phyloP scores from a whole-genome alignment of 768 basidiomycete species.

The Tephrocybe sp. region DNA sequence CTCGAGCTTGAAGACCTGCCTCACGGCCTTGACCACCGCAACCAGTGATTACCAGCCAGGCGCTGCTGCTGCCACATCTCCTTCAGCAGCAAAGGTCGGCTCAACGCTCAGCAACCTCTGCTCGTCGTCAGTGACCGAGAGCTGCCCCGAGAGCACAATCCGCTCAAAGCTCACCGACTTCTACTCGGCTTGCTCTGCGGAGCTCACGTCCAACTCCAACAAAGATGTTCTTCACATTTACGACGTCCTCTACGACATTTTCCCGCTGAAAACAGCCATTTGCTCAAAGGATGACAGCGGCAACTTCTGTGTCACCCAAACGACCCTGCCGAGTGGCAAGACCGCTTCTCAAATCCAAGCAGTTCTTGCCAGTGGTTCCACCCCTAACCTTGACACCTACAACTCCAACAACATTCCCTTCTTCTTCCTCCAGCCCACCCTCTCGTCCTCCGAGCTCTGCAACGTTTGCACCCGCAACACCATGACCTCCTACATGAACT shows the following conservation, averaged over 20 bases:
- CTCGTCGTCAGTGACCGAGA: conserved; percentile 35
- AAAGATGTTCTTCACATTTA: conserved; percentile 60
- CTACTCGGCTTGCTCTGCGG: conserved; percentile 63
- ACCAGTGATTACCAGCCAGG: conserved; percentile 54
- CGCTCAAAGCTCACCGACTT: conserved; percentile 65
- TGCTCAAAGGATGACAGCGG: conserved; percentile 75
- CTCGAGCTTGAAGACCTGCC: conserved; percentile 55
- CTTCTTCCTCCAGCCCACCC: conserved; percentile 65
- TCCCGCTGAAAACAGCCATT: conserved; percentile 62
- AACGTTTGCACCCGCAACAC: conserved; percentile 76
- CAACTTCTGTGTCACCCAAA: conserved; percentile 63
- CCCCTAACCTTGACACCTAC: conserved; percentile 59
- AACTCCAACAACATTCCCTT: conserved; percentile 65
- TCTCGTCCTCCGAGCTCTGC: conserved; percentile 62
- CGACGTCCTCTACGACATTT: conserved; percentile 74
- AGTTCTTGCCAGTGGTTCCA: conserved; percentile 31
- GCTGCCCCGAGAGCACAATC: conserved; percentile 59
- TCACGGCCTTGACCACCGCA: conserved; percentile 55
- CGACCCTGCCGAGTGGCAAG: conserved; percentile 31
- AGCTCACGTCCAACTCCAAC: conserved; percentile 57
- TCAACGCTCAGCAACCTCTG: conserved; percentile 59
- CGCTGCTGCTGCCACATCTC: conserved; percentile 34
- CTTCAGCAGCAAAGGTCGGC: conserved; percentile 43
- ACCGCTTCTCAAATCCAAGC: conserved; percentile 24
- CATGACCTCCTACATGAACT: conserved; percentile 73